Evolutionary conservation across 768 basidiomycete genomes (phyloP).

Genomic region (Leccinum subgranulosum): DNA sequence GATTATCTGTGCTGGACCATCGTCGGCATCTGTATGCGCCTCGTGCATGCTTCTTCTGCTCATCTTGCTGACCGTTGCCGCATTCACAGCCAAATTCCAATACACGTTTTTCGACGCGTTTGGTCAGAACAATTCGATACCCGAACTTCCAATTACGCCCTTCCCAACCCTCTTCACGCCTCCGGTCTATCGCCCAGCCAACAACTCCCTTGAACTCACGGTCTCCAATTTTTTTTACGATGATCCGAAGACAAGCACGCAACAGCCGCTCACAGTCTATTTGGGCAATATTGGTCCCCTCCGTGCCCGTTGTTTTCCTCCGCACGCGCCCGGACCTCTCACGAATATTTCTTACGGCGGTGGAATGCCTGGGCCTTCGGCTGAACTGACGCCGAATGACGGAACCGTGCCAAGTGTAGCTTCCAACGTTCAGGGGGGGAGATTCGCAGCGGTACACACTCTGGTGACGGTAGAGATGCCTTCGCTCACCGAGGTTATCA

Average conservation of each 20-base stretch:
- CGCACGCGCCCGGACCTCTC: conserved; percentile 64
- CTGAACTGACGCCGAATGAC: conserved; percentile 28
- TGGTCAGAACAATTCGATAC: conserved; percentile 73
- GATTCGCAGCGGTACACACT: conserved; percentile 67
- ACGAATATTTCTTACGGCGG: conserved; percentile 62
- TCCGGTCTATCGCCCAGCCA: conserved; percentile 67
- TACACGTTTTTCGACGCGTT: conserved; percentile 93
- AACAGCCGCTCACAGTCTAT: conserved; percentile 82
- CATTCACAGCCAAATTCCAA: conserved; percentile 75
- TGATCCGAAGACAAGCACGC: conserved; percentile 59
- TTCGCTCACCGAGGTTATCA: conserved; percentile 67
- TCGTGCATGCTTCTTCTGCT: conserved; percentile 4
- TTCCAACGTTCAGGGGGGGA: conserved; percentile 34
- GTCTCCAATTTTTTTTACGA: conserved; percentile 88
- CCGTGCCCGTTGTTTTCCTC: conserved; percentile 71
- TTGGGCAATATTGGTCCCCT: conserved; percentile 88
- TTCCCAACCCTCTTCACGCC: conserved; percentile 84
- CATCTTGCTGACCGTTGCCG: conserved; percentile 17
- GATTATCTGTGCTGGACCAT: conserved; percentile 97
- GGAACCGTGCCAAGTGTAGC: conserved; percentile 15
- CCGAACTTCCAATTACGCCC: conserved; percentile 80
- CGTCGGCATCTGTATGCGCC: conserved; percentile 82
- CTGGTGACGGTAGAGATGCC: conserved; percentile 88
- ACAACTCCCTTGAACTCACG: conserved; percentile 77
- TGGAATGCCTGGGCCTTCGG: conserved; percentile 38